phyloP scores from a whole-genome alignment of 192 early-diverging fungal genomes.

The Dissophora globulifera region DNA sequence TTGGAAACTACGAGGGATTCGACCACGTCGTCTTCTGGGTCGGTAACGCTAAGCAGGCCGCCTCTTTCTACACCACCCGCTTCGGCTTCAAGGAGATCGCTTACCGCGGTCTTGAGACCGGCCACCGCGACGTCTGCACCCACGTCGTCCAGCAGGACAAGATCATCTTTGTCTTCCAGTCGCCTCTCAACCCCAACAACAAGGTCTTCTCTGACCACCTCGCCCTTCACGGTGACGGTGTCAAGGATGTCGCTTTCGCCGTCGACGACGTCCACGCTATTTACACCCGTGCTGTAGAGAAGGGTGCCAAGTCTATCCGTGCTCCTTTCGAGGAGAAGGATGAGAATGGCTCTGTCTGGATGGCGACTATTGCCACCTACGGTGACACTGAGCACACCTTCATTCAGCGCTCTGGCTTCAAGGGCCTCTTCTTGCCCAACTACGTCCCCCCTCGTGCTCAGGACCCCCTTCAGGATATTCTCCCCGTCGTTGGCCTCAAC shows the following conservation, averaged over 20 bases:
- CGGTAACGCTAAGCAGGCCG: slow-evolving; percentile 72
- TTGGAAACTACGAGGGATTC: slow-evolving; percentile 75
- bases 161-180: slow-evolving; percentile 91
- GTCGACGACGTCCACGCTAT: slow-evolving; percentile 86
- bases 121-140: slow-evolving; percentile 82
- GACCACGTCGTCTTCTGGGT: slow-evolving; percentile 61
- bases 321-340: slow-evolving; percentile 86
- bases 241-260: slow-evolving; percentile 95
- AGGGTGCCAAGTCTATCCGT: slow-evolving; percentile 84
- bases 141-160: slow-evolving; percentile 89
- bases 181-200: slow-evolving; percentile 86
- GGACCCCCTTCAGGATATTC: slow-evolving; percentile 67
- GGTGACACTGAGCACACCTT: slow-evolving; percentile 98
- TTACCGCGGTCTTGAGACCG: slow-evolving; percentile 97
- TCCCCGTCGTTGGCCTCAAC: slow-evolving; percentile 74
- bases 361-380: slow-evolving; percentile 95
- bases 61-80: slow-evolving; percentile 90
- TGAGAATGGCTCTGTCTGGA: slow-evolving; percentile 86
- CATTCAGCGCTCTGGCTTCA: slow-evolving; percentile 85
- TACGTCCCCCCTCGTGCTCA: slow-evolving; percentile 60
- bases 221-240: slow-evolving; percentile 91
- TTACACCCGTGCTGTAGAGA: slow-evolving; percentile 81
- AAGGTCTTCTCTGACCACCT: slow-evolving; percentile 73
- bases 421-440: slow-evolving; percentile 89
- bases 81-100: slow-evolving; percentile 95